phyloP scores from a whole-genome alignment of 164 flowering plant genomes.

The grape (Vitis vinifera) region DNA sequence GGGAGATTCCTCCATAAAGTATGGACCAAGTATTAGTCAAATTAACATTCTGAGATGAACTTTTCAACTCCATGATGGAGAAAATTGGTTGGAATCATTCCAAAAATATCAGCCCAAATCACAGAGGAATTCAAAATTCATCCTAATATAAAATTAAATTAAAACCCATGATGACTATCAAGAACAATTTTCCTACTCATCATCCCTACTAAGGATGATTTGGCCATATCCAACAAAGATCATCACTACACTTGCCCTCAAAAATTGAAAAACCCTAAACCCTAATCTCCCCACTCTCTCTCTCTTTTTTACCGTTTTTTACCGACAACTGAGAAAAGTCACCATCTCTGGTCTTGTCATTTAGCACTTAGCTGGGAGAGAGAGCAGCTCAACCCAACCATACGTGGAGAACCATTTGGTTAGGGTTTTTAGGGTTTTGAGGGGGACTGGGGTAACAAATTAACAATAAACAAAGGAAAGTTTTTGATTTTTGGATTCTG shows the following conservation, averaged over 20 bases:
- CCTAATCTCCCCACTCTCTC: constrained; percentile 6
- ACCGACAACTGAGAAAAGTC: constrained; percentile 47
- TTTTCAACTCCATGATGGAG: no score
- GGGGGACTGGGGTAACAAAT: constrained; percentile 19
- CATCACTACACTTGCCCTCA: background rate
- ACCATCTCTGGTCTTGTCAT: constrained; percentile 46
- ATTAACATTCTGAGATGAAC: no score
- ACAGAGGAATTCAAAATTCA: no score
- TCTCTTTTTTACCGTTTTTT: constrained; percentile 24
- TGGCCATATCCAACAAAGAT: background rate
- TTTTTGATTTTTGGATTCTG: background rate
- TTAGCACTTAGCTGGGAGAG: constrained; percentile 21
- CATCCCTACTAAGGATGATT: background rate
- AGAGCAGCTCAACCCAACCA: constrained; percentile 12
- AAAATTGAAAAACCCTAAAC: background rate
- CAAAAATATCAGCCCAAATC: no score
- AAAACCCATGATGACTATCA: no score
- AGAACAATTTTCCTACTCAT: background rate
- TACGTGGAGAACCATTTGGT: constrained; percentile 19
- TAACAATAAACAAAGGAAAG: constrained; percentile 7
- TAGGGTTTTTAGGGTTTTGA: constrained; percentile 19
- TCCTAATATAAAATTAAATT: no score
- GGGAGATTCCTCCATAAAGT: no score
- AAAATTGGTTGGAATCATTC: no score
- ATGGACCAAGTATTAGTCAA: no score